Percentiles rank a stretch among this genome's conserved stretches.
phyloP scores from a whole-genome alignment of 768 basidiomycete genomes.

The Macrolepiota dolichaula region DNA sequence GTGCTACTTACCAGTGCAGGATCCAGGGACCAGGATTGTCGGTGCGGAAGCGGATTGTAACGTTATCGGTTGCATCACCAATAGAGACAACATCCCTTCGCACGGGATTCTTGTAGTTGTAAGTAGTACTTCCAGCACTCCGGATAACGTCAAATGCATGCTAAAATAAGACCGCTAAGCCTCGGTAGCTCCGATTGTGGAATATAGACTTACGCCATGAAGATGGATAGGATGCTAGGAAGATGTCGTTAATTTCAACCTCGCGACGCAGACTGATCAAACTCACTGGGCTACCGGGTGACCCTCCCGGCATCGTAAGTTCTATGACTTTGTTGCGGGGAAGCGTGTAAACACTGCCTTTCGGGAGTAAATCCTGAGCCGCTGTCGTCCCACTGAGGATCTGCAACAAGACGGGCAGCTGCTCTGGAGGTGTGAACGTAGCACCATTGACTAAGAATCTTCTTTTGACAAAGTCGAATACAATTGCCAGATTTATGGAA shows the following conservation, averaged over 20 bases:
- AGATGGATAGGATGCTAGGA: slow-evolving; percentile 35
- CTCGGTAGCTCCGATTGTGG: neutral
- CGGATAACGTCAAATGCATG: slow-evolving; percentile 37
- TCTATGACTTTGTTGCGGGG: slow-evolving; percentile 44
- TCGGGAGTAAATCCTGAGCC: slow-evolving; percentile 29
- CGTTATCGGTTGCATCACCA: slow-evolving; percentile 27
- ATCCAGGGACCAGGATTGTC: slow-evolving; percentile 60
- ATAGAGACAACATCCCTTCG: slow-evolving; percentile 46
- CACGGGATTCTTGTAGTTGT: slow-evolving; percentile 47
- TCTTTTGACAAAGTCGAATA: neutral
- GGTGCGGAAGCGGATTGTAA: slow-evolving; percentile 51
- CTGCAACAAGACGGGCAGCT: slow-evolving; percentile 35
- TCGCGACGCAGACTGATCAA: neutral
- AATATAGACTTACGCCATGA: slow-evolving; percentile 30
- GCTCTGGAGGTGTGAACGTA: slow-evolving; percentile 14
- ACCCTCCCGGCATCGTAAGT: slow-evolving; percentile 37
- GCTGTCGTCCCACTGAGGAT: slow-evolving; percentile 16
- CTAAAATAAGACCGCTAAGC: slow-evolving; percentile 16
- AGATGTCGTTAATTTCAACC: neutral
- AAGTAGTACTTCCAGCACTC: slow-evolving; percentile 26
- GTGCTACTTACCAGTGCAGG: slow-evolving; percentile 29
- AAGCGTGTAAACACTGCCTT: slow-evolving; percentile 40
- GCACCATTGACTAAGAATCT: slow-evolving; percentile 22
- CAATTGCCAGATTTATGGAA: slow-evolving; percentile 9
- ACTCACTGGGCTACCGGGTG: slow-evolving; percentile 31